These are phyloP conservation scores for Boletus bicolor DNA, from an alignment of 768 basidiomycete species.

Conservation along the genomic window DNA sequence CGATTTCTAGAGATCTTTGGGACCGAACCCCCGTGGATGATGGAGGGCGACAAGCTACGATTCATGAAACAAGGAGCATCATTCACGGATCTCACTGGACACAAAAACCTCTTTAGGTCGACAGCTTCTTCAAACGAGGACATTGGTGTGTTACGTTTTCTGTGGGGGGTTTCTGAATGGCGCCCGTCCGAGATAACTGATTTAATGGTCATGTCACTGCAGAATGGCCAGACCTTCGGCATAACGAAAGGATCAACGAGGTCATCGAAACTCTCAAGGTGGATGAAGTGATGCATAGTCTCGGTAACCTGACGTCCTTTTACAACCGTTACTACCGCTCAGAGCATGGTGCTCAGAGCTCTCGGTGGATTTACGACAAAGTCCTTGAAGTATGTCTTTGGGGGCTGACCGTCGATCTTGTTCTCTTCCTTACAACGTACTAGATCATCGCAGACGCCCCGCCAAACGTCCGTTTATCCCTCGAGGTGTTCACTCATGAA, in stretches of 20 bases:
- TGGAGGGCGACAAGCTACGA: slow-evolving; percentile 16
- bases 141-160: not conserved
- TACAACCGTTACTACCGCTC: slow-evolving; percentile 31
- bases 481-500: slow-evolving; percentile 22
- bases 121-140: not conserved
- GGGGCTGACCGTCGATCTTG: no score
- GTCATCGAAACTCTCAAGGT: slow-evolving; percentile 1
- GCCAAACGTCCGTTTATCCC: slow-evolving; percentile 12
- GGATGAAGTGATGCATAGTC: slow-evolving; percentile 36
- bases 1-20: slow-evolving; percentile 16
- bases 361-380: slow-evolving; percentile 35
- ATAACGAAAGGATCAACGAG: slow-evolving; percentile 11
- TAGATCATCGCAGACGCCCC: slow-evolving; percentile 14
- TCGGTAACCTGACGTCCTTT: slow-evolving; percentile 38
- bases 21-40: slow-evolving; percentile 15
- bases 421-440: not conserved
- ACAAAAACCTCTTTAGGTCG: not conserved
- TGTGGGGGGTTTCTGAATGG: not conserved
- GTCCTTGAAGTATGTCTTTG: slow-evolving; percentile 6
- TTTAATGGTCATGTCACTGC: not conserved
- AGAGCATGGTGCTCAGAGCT: slow-evolving; percentile 37
- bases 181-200: not conserved
- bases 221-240: slow-evolving; percentile 18
- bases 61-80: slow-evolving; percentile 8
- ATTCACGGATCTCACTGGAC: slow-evolving; percentile 16